Percentiles rank a stretch among this genome's conserved stretches.
Evolutionary conservation across 805 yeast species (phyloP).

Genomic region (Kregervanrija delftensis): DNA sequence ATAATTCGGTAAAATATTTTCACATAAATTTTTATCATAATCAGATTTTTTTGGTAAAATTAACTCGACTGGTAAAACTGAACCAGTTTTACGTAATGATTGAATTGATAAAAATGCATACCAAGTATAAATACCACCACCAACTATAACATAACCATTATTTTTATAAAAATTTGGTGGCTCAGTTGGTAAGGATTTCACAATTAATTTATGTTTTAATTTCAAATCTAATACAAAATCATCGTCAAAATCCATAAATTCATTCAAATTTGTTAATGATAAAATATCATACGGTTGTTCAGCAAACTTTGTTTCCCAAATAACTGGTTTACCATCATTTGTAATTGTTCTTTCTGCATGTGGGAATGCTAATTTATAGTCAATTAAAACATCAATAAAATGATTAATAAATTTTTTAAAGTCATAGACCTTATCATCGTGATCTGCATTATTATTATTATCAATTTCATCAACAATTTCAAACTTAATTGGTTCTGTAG

Average conservation of each 20-base stretch:
- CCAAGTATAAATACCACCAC: constrained; percentile 39
- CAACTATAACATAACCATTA: constrained; percentile 33
- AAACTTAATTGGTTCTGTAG: too few species aligned
- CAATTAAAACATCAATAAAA: constrained; percentile 7
- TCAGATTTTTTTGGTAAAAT: constrained; percentile 12
- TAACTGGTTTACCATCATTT: constrained; percentile 17
- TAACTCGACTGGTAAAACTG: constrained; percentile 30
- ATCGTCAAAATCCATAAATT: constrained; percentile 23
- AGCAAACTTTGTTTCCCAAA: constrained; percentile 15
- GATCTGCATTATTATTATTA: background rate
- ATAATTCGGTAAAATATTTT: constrained; percentile 29
- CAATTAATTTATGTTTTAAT: constrained; percentile 39
- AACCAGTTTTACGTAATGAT: constrained; percentile 36
- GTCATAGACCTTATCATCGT: background rate
- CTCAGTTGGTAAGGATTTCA: constrained; percentile 37
- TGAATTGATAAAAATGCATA: constrained; percentile 33
- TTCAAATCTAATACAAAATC: constrained; percentile 39
- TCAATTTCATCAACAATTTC: background rate
- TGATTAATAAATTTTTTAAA: constrained; percentile 9
- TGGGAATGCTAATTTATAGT: constrained; percentile 7
- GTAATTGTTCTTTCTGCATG: constrained; percentile 16
- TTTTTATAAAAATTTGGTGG: constrained; percentile 21
- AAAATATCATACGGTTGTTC: constrained; percentile 13
- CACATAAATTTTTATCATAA: constrained; percentile 23
- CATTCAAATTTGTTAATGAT: constrained; percentile 3